phyloP scores from a whole-genome alignment of 2,329 filamentous ascomycete species.

The Chrysoporthe austroafricana region DNA sequence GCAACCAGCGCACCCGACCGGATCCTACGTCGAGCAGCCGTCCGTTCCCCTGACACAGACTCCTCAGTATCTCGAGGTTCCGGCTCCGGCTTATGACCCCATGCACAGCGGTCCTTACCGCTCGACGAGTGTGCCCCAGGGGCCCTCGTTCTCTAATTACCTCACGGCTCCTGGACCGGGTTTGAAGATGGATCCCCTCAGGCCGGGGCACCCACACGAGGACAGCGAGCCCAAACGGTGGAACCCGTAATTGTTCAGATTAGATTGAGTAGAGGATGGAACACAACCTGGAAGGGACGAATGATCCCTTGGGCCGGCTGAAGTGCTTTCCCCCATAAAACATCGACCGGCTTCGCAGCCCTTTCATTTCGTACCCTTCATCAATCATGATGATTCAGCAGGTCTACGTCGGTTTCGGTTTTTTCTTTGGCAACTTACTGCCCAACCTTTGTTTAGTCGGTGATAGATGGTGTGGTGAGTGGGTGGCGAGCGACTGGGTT shows the following conservation, averaged over 20 bases:
- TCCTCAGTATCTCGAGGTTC: slow-evolving; percentile 34
- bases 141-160: slow-evolving; percentile 31
- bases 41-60: slow-evolving; percentile 34
- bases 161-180: slow-evolving; percentile 27
- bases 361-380: slow-evolving; percentile 10
- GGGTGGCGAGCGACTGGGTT: slow-evolving; percentile 19
- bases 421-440: neutral
- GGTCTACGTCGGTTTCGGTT: slow-evolving; percentile 15
- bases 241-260: slow-evolving; percentile 12
- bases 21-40: slow-evolving; percentile 36
- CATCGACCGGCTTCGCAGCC: slow-evolving; percentile 27
- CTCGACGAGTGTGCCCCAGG: slow-evolving; percentile 30
- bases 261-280: neutral
- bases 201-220: slow-evolving; percentile 28
- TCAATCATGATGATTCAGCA: slow-evolving; percentile 15
- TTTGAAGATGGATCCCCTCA: slow-evolving; percentile 30
- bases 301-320: slow-evolving; percentile 24
- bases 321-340: slow-evolving; percentile 25
- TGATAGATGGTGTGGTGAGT: slow-evolving; percentile 21
- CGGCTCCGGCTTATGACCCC: slow-evolving; percentile 35
- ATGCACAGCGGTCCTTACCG: slow-evolving; percentile 36
- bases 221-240: slow-evolving; percentile 26
- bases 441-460: neutral
- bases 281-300: slow-evolving; percentile 1
- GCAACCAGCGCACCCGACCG: slow-evolving; percentile 33